Percentiles rank a stretch among this genome's conserved stretches.
phyloP scores from a whole-genome alignment of 768 basidiomycete species.

The Ramaria sp. region DNA sequence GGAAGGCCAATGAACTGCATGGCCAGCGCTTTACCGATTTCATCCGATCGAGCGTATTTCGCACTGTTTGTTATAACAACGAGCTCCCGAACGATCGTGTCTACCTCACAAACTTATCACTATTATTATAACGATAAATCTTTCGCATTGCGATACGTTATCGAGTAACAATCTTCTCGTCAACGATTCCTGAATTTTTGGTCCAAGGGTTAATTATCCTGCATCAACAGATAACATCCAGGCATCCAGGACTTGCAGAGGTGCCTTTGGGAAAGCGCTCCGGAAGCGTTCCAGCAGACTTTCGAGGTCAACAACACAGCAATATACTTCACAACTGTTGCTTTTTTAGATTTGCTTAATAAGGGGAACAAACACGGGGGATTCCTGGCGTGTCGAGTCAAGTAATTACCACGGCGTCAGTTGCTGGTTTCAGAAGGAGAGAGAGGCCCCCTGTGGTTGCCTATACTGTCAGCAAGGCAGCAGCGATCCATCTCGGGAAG shows the following conservation, averaged over 20 bases:
- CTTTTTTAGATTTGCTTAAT: constrained; percentile 73
- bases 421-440: constrained; percentile 58
- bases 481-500: constrained; percentile 66
- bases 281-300: constrained; percentile 49
- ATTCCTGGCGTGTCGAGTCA: constrained; percentile 36
- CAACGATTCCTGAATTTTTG: constrained; percentile 9
- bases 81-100: too few species aligned
- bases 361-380: constrained; percentile 43
- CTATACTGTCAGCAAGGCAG: constrained; percentile 70
- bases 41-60: too few species aligned
- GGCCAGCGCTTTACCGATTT: too few species aligned
- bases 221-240: constrained; percentile 30
- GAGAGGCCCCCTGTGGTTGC: constrained; percentile 34
- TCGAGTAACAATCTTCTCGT: constrained; percentile 11
- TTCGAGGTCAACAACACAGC: constrained; percentile 65
- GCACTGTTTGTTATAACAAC: too few species aligned
- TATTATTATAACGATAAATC: too few species aligned
- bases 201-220: not conserved
- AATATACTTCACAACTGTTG: constrained; percentile 66
- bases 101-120: too few species aligned
- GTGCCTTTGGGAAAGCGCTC: constrained; percentile 45
- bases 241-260: constrained; percentile 56
- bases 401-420: constrained; percentile 61
- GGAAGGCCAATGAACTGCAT: too few species aligned
- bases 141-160: too few species aligned